These are phyloP conservation scores for Russula brevipes DNA, from an alignment of 768 basidiomycete genomes.

Conservation along the genomic window DNA sequence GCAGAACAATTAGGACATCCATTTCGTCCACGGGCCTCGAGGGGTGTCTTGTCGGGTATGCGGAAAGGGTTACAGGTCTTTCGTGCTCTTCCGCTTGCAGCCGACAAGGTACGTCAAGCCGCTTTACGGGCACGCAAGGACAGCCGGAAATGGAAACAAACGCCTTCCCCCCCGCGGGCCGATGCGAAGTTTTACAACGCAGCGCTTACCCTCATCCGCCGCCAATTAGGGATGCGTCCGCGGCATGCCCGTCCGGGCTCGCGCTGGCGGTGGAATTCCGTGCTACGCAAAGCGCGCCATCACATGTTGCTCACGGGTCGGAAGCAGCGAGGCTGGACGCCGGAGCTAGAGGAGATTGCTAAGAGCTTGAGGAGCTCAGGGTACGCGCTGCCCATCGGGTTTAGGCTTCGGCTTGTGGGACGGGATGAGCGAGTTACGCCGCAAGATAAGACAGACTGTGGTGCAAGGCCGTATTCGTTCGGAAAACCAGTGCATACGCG, in stretches of 20 bases:
- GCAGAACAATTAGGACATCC: not conserved
- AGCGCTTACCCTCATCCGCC: conserved; percentile 40
- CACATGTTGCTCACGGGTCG: not conserved
- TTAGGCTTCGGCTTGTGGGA: conserved; percentile 17
- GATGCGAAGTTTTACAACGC: conserved; percentile 71
- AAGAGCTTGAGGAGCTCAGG: conserved; percentile 10
- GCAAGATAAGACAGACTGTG: not conserved
- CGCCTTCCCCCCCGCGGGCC: conserved; percentile 23
- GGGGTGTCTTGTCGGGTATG: not conserved
- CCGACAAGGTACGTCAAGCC: conserved; percentile 2
- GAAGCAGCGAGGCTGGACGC: conserved; percentile 11
- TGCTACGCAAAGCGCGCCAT: conserved; percentile 27
- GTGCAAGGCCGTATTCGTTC: conserved; percentile 6
- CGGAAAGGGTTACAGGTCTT: conserved; percentile 12
- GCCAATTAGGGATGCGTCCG: conserved; percentile 13
- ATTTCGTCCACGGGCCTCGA: not conserved
- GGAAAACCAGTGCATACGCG: not conserved
- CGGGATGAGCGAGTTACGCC: not conserved
- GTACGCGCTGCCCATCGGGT: conserved; percentile 16
- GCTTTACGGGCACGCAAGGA: not conserved
- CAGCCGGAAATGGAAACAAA: not conserved
- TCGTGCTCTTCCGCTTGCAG: conserved; percentile 5
- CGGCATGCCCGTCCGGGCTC: conserved; percentile 26
- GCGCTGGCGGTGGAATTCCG: conserved; percentile 31
- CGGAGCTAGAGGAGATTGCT: conserved; percentile 17